Evolutionary conservation across 768 basidiomycete species (phyloP).

Genomic region (Tricholoma terreum): DNA sequence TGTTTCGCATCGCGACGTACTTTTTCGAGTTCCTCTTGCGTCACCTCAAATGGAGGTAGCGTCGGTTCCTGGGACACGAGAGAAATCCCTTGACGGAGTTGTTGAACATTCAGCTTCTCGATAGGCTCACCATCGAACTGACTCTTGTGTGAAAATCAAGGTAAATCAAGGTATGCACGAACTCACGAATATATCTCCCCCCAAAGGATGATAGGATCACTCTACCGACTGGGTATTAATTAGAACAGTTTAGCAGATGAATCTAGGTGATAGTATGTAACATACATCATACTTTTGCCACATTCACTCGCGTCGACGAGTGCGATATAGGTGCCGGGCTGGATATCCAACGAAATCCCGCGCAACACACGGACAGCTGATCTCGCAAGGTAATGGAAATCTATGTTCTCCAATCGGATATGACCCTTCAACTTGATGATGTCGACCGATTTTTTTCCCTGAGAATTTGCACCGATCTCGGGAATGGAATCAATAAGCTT

Average conservation of each 20-base stretch:
- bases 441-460: slow-evolving; percentile 53
- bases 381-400: slow-evolving; percentile 89
- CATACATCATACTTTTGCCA: slow-evolving; percentile 78
- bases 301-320: slow-evolving; percentile 79
- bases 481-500: slow-evolving; percentile 69
- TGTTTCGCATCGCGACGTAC: slow-evolving; percentile 86
- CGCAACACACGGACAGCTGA: slow-evolving; percentile 81
- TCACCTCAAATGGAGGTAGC: slow-evolving; percentile 71
- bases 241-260: no score
- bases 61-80: slow-evolving; percentile 92
- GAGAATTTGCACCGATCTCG: slow-evolving; percentile 78
- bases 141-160: no score
- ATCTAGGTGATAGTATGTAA: slow-evolving; percentile 5
- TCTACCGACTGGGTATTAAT: slow-evolving; percentile 79
- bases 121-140: slow-evolving; percentile 75
- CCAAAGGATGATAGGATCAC: slow-evolving; percentile 79
- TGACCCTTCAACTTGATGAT: slow-evolving; percentile 49
- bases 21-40: slow-evolving; percentile 80
- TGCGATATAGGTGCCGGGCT: slow-evolving; percentile 78
- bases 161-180: no score
- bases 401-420: slow-evolving; percentile 73
- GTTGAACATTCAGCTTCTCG: slow-evolving; percentile 72
- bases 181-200: slow-evolving; percentile 66
- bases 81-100: slow-evolving; percentile 84
- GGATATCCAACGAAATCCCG: slow-evolving; percentile 63